phyloP scores from a whole-genome alignment of 805 yeast genomes.

The Sugiyamaella americana region DNA sequence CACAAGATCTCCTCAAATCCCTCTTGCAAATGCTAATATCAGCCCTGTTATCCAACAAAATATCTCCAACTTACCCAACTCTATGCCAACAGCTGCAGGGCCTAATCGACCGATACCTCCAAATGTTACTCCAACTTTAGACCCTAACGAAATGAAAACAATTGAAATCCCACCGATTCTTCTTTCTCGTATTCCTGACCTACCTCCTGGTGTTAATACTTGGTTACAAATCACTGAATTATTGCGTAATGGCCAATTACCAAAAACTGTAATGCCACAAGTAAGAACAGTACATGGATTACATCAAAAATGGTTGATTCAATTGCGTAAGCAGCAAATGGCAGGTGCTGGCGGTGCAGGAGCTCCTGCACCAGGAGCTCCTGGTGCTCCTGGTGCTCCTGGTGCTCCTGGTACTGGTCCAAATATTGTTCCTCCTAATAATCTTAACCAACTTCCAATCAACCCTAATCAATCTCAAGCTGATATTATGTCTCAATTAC shows the following conservation, averaged over 20 bases:
- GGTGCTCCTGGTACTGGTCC: neutral
- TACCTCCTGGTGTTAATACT: constrained; percentile 72
- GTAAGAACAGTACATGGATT: constrained; percentile 59
- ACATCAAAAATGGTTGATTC: constrained; percentile 26
- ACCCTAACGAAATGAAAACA: constrained; percentile 3
- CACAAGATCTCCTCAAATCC: constrained; percentile 3
- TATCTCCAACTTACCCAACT: no score
- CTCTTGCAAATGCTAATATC: neutral
- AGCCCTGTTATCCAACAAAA: neutral
- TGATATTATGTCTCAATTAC: neutral
- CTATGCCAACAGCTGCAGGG: no score
- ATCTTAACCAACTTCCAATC: neutral
- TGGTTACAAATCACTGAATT: constrained; percentile 75
- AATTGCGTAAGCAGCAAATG: constrained; percentile 9
- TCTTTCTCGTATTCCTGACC: constrained; percentile 59
- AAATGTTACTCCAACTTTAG: constrained; percentile 6
- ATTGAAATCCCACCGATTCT: constrained; percentile 56
- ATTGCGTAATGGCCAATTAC: constrained; percentile 50
- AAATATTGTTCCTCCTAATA: neutral
- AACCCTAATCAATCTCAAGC: neutral
- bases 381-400: constrained; percentile 1
- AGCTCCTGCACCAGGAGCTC: constrained; percentile 1
- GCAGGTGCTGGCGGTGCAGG: constrained; percentile 5
- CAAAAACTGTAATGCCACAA: constrained; percentile 50
- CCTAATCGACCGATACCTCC: constrained; percentile 7